These are phyloP conservation scores for Pyrenochaeta sp. DNA, from an alignment of 2,329 filamentous ascomycete genomes.

Conservation along the genomic window DNA sequence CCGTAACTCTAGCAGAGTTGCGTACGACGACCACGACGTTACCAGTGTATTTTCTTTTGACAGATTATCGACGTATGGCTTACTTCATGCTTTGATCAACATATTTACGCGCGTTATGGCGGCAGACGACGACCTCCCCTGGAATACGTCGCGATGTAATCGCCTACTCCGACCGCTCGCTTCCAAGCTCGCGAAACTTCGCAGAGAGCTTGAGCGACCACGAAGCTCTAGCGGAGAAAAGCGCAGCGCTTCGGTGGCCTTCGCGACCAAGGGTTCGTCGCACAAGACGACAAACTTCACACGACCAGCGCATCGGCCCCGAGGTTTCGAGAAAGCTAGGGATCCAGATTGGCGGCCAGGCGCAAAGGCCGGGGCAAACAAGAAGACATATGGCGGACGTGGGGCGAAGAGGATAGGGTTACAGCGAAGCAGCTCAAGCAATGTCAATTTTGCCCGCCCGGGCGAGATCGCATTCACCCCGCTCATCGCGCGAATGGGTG, in stretches of 20 bases:
- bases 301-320: slow-evolving; percentile 37
- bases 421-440: slow-evolving; percentile 8
- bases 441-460: slow-evolving; percentile 25
- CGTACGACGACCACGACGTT: slow-evolving; percentile 3
- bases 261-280: slow-evolving; percentile 35
- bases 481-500: slow-evolving; percentile 41
- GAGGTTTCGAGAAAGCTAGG: slow-evolving; percentile 42
- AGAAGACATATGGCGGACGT: slow-evolving; percentile 46
- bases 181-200: slow-evolving; percentile 51
- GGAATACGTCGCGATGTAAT: slow-evolving; percentile 55
- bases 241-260: slow-evolving; percentile 31
- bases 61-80: slow-evolving; percentile 15
- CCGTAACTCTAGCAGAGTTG: slow-evolving; percentile 4
- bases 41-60: slow-evolving; percentile 7
- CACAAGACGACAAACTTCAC: slow-evolving; percentile 38
- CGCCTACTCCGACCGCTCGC: slow-evolving; percentile 54
- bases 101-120: slow-evolving; percentile 38
- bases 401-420: slow-evolving; percentile 24
- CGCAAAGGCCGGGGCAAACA: slow-evolving; percentile 29
- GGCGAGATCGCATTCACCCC: slow-evolving; percentile 49
- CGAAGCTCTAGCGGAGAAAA: slow-evolving; percentile 27
- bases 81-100: slow-evolving; percentile 22
- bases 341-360: slow-evolving; percentile 50
- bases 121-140: slow-evolving; percentile 45
- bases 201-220: slow-evolving; percentile 43